Base-by-base conservation (phyloP, 2,329 filamentous ascomycete species). In the Fusarium succisae region DNA sequence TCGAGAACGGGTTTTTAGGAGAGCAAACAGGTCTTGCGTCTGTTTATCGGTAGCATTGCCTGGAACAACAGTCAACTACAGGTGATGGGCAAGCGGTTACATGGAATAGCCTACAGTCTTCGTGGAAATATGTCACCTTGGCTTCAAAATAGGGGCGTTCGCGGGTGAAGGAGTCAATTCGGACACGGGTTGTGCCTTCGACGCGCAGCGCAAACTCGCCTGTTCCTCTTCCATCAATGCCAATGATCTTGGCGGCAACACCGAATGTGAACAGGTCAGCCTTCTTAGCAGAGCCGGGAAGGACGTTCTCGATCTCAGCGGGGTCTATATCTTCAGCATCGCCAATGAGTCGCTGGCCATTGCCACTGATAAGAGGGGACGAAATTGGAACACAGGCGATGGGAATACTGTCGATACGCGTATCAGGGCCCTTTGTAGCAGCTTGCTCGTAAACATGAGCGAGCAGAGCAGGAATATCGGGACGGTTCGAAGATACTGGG, bases 61-160 rank as follows among this genome's bases (percentile, higher is more conserved):
- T 84, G 55, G 14, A 22, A 48, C 32, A 58, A 43, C 37, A 17
- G 54, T 77, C 51, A 73, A 65, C 24, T 66, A 17, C 17, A 64
- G 56, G 66, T 22, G 32, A 71, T 35, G 10, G 44, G 24, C 13
- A 24, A 41, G 18, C 20, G 37, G 38, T n/a, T 24, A 22, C n/a
- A 30, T 30, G 37, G 12, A 51, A 43, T 14, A 41, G 80, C 87
- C 71, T 84, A 93, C 91, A 86, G 74, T 90, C 88, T 80, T 97
- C 94, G 66, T 92, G 88, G 77, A 92, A 90, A 63, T 92, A 87
- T 24, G 87, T 88, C 30, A 98, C 90, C 77, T 93, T 92, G 51
- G 91, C 95, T 84, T 98, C 95, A 76, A 98, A 95, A 80, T 93
- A 97, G 5, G 95, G 94, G 60, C 91, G 89, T 74, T 97, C 94